Conservation (phyloP, 2,329 filamentous ascomycete genomes). For the Stagonosporopsis vannaccii region DNA sequence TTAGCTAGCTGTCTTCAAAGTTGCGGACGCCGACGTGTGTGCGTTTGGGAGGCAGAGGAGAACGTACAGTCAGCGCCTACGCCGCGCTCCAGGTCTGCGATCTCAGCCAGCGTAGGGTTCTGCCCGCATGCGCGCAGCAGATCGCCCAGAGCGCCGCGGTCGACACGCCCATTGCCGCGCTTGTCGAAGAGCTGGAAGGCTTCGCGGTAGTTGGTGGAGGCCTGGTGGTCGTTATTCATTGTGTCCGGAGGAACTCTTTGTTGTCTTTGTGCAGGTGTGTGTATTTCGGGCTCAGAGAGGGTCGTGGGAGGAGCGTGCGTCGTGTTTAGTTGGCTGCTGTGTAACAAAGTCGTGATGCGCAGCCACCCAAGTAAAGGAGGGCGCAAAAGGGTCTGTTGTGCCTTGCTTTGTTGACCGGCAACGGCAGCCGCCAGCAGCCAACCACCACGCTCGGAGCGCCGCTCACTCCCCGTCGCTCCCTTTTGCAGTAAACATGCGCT, state of each 20-base stretch:
- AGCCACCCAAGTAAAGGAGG: constrained; percentile 2
- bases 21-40: background rate
- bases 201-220: constrained; percentile 99
- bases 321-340: constrained; percentile 8
- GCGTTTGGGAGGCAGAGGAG: background rate
- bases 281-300: constrained; percentile 3
- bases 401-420: constrained; percentile 21
- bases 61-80: constrained; percentile 89
- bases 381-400: constrained; percentile 25
- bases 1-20: constrained; percentile 5
- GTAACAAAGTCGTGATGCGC: constrained; percentile 7
- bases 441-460: constrained; percentile 15
- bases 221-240: constrained; percentile 58
- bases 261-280: constrained; percentile 12
- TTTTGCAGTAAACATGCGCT: background rate
- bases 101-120: constrained; percentile 95
- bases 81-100: constrained; percentile 87
- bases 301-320: constrained; percentile 13
- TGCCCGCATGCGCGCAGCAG: constrained; percentile 95
- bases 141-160: constrained; percentile 86
- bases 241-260: constrained; percentile 23
- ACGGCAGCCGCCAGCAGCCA: constrained; percentile 28
- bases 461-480: constrained; percentile 3
- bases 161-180: constrained; percentile 92
- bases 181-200: constrained; percentile 99